phyloP scores from a whole-genome alignment of 306 rosid species.

The Oemleria cerasiformis region DNA sequence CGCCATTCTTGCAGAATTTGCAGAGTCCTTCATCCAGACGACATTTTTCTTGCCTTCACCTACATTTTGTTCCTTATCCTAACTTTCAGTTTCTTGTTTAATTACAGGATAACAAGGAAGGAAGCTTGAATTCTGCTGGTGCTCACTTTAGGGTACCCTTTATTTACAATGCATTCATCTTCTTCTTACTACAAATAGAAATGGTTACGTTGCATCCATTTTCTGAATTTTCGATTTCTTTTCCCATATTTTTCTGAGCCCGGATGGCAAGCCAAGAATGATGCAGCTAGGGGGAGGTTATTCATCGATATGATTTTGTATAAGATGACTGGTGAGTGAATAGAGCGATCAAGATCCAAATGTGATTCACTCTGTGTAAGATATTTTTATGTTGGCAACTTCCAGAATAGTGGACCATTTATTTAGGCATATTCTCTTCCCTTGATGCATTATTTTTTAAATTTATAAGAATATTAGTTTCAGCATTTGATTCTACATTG shows the following conservation, averaged over 20 bases:
- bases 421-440: slow-evolving; percentile 3
- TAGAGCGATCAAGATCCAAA: slow-evolving; percentile 1
- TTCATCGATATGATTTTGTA: slow-evolving; percentile 26
- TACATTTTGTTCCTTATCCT: slow-evolving; percentile 5
- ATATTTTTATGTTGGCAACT: slow-evolving; percentile 1
- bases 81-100: slow-evolving; percentile 5
- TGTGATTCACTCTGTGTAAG: slow-evolving; percentile 10
- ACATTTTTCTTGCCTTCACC: neutral
- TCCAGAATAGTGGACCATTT: slow-evolving; percentile 16
- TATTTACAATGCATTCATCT: neutral
- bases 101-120: slow-evolving; percentile 82
- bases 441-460: neutral
- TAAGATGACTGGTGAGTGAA: slow-evolving; percentile 14
- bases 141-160: neutral
- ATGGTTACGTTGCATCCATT: neutral
- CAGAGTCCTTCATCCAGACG: neutral
- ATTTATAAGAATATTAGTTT: neutral
- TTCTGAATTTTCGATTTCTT: neutral
- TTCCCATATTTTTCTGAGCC: slow-evolving; percentile 8
- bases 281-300: slow-evolving; percentile 18
- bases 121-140: slow-evolving; percentile 58
- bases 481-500: neutral
- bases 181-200: neutral
- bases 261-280: slow-evolving; percentile 31
- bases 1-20: neutral